Conservation (phyloP, 179 eudicot species). For the Silene vulgaris region DNA sequence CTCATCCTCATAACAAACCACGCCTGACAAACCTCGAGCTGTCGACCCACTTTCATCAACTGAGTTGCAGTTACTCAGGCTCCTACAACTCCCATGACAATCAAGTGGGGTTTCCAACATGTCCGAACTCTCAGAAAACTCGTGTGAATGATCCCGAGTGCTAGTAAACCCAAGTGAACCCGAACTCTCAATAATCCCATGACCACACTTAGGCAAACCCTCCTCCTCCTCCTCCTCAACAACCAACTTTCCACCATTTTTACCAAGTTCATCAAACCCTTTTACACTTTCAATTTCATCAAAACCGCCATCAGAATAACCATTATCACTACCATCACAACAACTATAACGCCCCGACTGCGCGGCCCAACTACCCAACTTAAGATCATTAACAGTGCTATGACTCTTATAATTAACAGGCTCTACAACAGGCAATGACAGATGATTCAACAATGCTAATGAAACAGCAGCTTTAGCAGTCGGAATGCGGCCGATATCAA, state of each 20-base stretch:
- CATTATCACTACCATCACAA: conserved; percentile 16
- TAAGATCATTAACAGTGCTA: conserved; percentile 14
- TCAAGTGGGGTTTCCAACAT: conserved; percentile 31
- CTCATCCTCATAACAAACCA: conserved; percentile 28
- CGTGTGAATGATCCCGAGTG: conserved; percentile 32
- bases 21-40: conserved; percentile 26
- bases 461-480: conserved; percentile 33
- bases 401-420: conserved; percentile 26
- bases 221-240: neutral
- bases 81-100: conserved; percentile 16
- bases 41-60: conserved; percentile 13
- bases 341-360: neutral
- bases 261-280: neutral
- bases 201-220: neutral
- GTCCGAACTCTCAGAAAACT: conserved; percentile 40
- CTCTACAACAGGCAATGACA: conserved; percentile 39
- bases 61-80: conserved; percentile 17
- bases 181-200: conserved; percentile 35
- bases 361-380: conserved; percentile 6
- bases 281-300: conserved; percentile 15
- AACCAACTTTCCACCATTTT: conserved; percentile 13
- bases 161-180: conserved; percentile 42
- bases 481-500: conserved; percentile 33
- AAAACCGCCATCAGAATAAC: conserved; percentile 11
- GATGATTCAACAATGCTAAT: conserved; percentile 24